Conservation (phyloP, 768 basidiomycete genomes). For the Epithele typhae region DNA sequence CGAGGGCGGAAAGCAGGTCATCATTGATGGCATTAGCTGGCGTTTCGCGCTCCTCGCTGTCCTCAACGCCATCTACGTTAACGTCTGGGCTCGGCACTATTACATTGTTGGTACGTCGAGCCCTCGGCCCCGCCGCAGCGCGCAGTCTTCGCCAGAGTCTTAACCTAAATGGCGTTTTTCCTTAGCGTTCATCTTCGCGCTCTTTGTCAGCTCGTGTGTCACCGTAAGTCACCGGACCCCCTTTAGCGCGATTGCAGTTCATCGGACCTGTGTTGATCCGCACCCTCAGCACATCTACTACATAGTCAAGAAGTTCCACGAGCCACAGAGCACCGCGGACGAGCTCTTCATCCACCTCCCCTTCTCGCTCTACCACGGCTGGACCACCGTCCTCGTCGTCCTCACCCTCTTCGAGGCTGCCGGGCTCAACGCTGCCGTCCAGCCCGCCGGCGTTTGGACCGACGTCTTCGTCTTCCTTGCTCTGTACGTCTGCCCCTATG, state of each 20-base stretch:
- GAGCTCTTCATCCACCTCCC: constrained; percentile 93
- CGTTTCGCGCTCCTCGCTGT: constrained; percentile 84
- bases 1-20: constrained; percentile 64
- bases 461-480: constrained; percentile 94
- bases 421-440: constrained; percentile 65
- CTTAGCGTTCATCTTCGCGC: constrained; percentile 79
- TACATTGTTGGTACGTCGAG: constrained; percentile 54
- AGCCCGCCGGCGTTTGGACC: constrained; percentile 80
- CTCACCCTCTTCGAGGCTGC: constrained; percentile 86
- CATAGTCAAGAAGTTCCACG: constrained; percentile 83
- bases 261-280: neutral
- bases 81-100: constrained; percentile 75
- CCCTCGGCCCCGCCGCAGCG: neutral
- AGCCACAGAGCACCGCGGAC: constrained; percentile 58
- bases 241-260: neutral
- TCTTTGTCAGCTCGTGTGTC: constrained; percentile 79
- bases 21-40: constrained; percentile 89
- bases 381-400: constrained; percentile 81
- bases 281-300: constrained; percentile 83
- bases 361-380: constrained; percentile 94
- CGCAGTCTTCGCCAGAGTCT: constrained; percentile 16
- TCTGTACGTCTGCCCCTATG: constrained; percentile 46
- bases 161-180: no score
- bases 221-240: constrained; percentile 30
- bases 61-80: constrained; percentile 86